Percentiles rank a stretch among this genome's conserved stretches.
These are phyloP conservation scores for Candida stauntonica DNA, from an alignment of 805 yeast genomes.

Conservation along the genomic window DNA sequence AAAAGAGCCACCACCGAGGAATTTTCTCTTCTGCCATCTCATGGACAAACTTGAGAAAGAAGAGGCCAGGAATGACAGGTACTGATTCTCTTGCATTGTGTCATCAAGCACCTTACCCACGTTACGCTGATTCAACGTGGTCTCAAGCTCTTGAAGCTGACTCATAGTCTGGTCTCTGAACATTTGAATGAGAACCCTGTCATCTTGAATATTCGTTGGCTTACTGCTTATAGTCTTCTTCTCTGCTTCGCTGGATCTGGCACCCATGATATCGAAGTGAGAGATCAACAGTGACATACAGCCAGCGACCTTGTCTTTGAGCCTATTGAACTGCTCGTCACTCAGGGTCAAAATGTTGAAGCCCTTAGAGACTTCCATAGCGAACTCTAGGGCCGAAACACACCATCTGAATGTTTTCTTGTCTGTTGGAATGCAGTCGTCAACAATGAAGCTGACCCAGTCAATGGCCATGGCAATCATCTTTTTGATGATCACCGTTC, in stretches of 20 bases:
- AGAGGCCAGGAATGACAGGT: constrained; percentile 79
- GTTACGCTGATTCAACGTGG: constrained; percentile 34
- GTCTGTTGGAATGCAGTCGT: constrained; percentile 92
- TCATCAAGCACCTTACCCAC: constrained; percentile 91
- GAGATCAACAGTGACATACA: constrained; percentile 92
- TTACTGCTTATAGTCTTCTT: constrained; percentile 44
- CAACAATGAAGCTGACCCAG: constrained; percentile 91
- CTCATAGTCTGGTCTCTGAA: constrained; percentile 66
- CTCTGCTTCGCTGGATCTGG: constrained; percentile 65
- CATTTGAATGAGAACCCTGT: constrained; percentile 48
- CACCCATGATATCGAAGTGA: constrained; percentile 98
- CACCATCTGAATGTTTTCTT: constrained; percentile 93
- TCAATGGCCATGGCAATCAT: constrained; percentile 74
- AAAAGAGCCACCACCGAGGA: constrained; percentile 93
- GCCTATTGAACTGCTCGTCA: constrained; percentile 65
- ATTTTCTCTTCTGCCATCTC: constrained; percentile 95
- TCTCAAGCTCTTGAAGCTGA: constrained; percentile 62
- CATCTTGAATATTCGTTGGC: constrained; percentile 47
- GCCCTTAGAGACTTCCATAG: constrained; percentile 90
- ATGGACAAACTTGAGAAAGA: constrained; percentile 86
- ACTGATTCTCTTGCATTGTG: constrained; percentile 81
- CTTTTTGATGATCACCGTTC: constrained; percentile 64
- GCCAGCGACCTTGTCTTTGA: constrained; percentile 83
- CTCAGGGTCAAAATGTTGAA: constrained; percentile 78
- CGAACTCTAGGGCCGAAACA: constrained; percentile 91